Percentiles rank a stretch among this genome's conserved stretches.
phyloP scores from a whole-genome alignment of 345 rosid species.

The Brassica juncea region DNA sequence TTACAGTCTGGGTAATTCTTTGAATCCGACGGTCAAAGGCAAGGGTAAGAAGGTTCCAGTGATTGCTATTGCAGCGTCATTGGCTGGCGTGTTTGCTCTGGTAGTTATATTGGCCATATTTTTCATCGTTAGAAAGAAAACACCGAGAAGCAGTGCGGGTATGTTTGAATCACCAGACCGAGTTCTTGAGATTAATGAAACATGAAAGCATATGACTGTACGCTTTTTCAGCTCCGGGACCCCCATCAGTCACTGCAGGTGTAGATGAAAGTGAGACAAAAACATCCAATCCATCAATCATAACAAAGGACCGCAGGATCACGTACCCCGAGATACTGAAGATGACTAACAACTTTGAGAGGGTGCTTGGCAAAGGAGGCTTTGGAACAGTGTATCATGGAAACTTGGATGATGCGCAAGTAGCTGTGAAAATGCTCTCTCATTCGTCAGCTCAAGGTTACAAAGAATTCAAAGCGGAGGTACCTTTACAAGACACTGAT shows the following conservation, averaged over 20 bases:
- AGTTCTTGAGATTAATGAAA: not conserved
- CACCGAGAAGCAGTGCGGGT: not conserved
- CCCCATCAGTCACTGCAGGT: not conserved
- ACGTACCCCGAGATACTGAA: constrained; percentile 30
- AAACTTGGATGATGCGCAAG: constrained; percentile 33
- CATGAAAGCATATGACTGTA: not conserved
- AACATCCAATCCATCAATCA: constrained; percentile 22
- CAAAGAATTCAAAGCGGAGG: constrained; percentile 46
- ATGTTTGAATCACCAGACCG: not conserved
- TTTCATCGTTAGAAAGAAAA: not conserved
- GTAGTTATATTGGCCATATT: constrained; percentile 18
- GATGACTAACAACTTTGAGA: constrained; percentile 37
- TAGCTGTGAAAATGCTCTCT: constrained; percentile 45
- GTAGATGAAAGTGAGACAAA: not conserved
- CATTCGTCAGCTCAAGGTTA: constrained; percentile 44
- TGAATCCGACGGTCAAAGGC: not conserved
- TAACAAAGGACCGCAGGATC: constrained; percentile 30
- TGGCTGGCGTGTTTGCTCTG: constrained; percentile 16
- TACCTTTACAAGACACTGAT: not conserved
- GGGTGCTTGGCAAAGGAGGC: constrained; percentile 41
- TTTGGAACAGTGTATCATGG: constrained; percentile 45
- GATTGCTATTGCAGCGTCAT: constrained; percentile 14
- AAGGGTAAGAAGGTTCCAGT: not conserved
- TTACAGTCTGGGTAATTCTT: not conserved
- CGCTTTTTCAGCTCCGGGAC: not conserved